Evolutionary conservation across 805 yeast species (phyloP).

Genomic region (Lipomyces mesembrius): DNA sequence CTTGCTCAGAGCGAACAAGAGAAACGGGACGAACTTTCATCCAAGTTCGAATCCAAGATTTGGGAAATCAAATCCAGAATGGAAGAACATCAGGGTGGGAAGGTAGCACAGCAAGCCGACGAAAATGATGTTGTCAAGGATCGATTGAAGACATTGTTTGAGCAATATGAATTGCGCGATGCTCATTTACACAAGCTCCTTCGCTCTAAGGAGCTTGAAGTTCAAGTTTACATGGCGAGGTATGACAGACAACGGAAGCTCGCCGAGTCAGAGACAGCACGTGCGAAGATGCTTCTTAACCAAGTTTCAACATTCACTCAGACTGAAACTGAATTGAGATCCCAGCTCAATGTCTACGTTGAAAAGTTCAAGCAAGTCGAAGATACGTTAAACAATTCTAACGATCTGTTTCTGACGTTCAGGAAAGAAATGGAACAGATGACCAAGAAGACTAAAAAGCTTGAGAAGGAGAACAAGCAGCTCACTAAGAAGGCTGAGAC

Average conservation of each 20-base stretch:
- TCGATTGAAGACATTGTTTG: slow-evolving; percentile 29
- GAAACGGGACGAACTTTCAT: slow-evolving; percentile 18
- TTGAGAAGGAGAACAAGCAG: slow-evolving; percentile 34
- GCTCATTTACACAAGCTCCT: slow-evolving; percentile 21
- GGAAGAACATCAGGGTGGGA: slow-evolving; percentile 6
- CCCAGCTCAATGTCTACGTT: slow-evolving; percentile 33
- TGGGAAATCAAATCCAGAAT: slow-evolving; percentile 16
- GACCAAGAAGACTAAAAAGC: slow-evolving; percentile 33
- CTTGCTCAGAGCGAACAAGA: slow-evolving; percentile 11
- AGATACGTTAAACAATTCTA: slow-evolving; percentile 45
- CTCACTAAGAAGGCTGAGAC: slow-evolving; percentile 22
- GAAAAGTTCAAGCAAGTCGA: slow-evolving; percentile 46
- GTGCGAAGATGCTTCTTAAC: slow-evolving; percentile 19
- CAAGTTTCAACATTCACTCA: slow-evolving; percentile 30
- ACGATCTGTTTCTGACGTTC: slow-evolving; percentile 31
- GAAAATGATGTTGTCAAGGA: slow-evolving; percentile 25
- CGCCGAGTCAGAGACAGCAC: slow-evolving; percentile 25
- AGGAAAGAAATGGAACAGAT: slow-evolving; percentile 36
- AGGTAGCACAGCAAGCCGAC: slow-evolving; percentile 14
- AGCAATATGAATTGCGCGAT: slow-evolving; percentile 36
- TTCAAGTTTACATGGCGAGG: slow-evolving; percentile 40
- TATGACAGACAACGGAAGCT: slow-evolving; percentile 36
- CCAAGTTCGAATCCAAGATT: slow-evolving; percentile 15
- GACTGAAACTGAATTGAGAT: slow-evolving; percentile 31
- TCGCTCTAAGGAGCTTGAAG: slow-evolving; percentile 34